These are phyloP conservation scores for Xanthoconium purpureum DNA, from an alignment of 768 basidiomycete species.

Conservation along the genomic window DNA sequence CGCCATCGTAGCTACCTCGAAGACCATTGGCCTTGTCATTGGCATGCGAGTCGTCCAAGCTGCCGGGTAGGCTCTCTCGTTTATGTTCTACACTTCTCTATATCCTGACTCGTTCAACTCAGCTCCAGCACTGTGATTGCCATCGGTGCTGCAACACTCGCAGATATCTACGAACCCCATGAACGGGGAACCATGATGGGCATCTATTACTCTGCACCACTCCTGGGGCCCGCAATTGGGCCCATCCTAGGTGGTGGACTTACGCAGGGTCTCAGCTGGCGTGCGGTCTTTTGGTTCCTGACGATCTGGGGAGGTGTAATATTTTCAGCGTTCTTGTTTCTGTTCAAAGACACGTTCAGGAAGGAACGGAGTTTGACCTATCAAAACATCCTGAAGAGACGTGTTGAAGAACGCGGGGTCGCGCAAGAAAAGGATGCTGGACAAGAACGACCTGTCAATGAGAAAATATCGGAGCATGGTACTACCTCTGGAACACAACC, in stretches of 20 bases:
- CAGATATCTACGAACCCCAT: constrained; percentile 74
- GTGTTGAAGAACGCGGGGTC: constrained; percentile 26
- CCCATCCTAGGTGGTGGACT: constrained; percentile 70
- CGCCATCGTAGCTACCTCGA: constrained; percentile 54
- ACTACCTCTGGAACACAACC: neutral
- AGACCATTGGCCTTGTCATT: constrained; percentile 55
- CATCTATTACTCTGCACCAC: constrained; percentile 74
- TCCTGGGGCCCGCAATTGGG: constrained; percentile 68
- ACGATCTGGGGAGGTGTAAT: constrained; percentile 57
- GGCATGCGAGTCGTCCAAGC: constrained; percentile 68
- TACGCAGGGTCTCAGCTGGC: constrained; percentile 70
- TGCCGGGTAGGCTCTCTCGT: constrained; percentile 44
- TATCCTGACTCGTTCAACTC: neutral
- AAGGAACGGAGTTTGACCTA: constrained; percentile 79
- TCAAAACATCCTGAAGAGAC: constrained; percentile 57
- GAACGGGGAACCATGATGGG: constrained; percentile 81
- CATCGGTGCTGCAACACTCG: constrained; percentile 69
- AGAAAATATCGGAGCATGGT: constrained; percentile 1
- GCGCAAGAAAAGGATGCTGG: constrained; percentile 13
- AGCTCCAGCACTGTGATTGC: constrained; percentile 68
- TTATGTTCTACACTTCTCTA: neutral
- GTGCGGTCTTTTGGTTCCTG: constrained; percentile 84
- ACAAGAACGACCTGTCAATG: constrained; percentile 2
- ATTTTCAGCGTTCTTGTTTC: constrained; percentile 55
- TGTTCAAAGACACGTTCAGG: constrained; percentile 84